Evolutionary conservation across 495 filamentous ascomycete genomes (phyloP), one percentile per base, ranked within the genome.

Genomic region (Aspergillus sclerotiicarbonarius): DNA sequence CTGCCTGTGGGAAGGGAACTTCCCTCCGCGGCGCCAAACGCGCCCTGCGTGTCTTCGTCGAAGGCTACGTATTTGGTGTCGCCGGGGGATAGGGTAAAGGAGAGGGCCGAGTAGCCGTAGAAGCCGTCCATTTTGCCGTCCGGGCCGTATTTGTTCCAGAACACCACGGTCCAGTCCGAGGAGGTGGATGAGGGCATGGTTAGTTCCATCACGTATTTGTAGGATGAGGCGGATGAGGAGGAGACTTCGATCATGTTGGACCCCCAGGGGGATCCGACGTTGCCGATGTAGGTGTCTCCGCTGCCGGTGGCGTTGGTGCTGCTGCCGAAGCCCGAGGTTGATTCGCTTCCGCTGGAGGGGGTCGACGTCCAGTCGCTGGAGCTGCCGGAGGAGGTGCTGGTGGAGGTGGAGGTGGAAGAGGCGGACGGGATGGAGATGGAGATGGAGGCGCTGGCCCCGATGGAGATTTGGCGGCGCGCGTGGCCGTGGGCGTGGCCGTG

Each of bases 61-160:
- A 85, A 74, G 4, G 78, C 80, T 25, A 84, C 71, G 51, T 77
- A 76, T 13, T 59, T 65, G 19, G 72, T 73, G 30, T 76, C 75
- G 0, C 74, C 73, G 18, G 78, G 63, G 7, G 67, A 56, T n/a
- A 84, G 68, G 18, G 67, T 58, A 48, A 84, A 75, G 18, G 58
- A 74, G 29, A 82, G 31, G 10, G 74, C 74, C 4, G 75, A 72
- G 46, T 74, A 59, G 6, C 69, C 72, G 53, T 80, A 80, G 67
- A 74, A 81, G n/a, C 79, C 73, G 39, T 67, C 63, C 59, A 78
- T 60, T 25, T 71, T 65, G 10, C 66, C 70, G 50, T 78, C 74
- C 0, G 71, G 69, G 2, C 74, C 80, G 53, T 74, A 59, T 65
- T 84, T 84, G 71, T 84, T 81, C 82, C 82, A 84, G 63, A 84